Evolutionary conservation across 2,329 filamentous ascomycete genomes (phyloP).

Genomic region (Pseudogymnoascus sp.): DNA sequence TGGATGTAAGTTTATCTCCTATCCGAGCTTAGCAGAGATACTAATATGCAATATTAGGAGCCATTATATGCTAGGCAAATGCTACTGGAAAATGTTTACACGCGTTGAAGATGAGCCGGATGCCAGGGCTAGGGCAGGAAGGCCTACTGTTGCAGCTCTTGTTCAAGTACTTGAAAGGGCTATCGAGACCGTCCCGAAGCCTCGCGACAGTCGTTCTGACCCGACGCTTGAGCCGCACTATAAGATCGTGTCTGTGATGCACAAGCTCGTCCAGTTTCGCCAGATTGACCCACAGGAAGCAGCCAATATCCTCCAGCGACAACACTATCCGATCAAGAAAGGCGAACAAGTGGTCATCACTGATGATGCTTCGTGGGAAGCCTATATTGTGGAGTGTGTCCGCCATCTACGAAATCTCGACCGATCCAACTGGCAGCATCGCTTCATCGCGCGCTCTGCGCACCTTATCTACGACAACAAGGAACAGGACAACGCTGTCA

Average conservation of each 20-base stretch:
- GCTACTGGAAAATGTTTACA: conserved; percentile 64
- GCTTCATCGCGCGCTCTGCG: conserved; percentile 59
- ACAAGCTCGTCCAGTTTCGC: conserved; percentile 52
- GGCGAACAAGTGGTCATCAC: conserved; percentile 26
- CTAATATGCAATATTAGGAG: conserved; percentile 38
- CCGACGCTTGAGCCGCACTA: conserved; percentile 68
- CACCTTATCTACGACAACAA: conserved; percentile 54
- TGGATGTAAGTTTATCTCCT: conserved; percentile 50
- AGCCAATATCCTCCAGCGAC: conserved; percentile 32
- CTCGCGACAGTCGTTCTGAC: conserved; percentile 53
- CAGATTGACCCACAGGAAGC: conserved; percentile 25
- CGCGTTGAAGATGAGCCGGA: conserved; percentile 38
- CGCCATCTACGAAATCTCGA: conserved; percentile 42
- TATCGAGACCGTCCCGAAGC: conserved; percentile 55
- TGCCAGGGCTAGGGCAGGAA: conserved; percentile 31
- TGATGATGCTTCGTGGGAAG: conserved; percentile 47
- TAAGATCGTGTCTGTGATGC: conserved; percentile 60
- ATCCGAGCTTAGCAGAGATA: not conserved
- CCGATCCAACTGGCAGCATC: conserved; percentile 70
- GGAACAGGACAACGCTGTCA: conserved; percentile 33
- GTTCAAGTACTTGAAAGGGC: conserved; percentile 52
- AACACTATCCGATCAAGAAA: conserved; percentile 27
- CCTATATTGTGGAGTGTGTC: conserved; percentile 47
- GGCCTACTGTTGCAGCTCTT: conserved; percentile 39
- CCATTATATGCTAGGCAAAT: conserved; percentile 66